Conservation (phyloP, 1,139 yeast genomes). For the Hyphopichia pseudoburtonii region DNA sequence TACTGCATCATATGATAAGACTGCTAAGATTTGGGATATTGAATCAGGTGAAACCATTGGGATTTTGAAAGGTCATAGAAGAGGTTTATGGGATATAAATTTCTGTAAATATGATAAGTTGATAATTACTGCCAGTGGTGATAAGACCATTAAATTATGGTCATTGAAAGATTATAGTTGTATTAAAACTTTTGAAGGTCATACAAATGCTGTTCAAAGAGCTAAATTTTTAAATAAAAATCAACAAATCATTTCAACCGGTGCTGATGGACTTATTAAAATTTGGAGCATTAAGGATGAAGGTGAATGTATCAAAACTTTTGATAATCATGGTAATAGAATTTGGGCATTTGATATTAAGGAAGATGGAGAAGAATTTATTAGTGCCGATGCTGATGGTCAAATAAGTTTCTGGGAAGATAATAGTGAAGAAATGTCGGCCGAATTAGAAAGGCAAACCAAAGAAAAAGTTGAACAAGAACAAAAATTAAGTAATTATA, state of each 20-base stretch:
- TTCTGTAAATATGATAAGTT: slow-evolving; percentile 80
- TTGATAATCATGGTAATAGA: slow-evolving; percentile 90
- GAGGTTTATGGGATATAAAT: slow-evolving; percentile 91
- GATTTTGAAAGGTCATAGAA: slow-evolving; percentile 80
- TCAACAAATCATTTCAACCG: slow-evolving; percentile 74
- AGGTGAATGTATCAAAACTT: slow-evolving; percentile 78
- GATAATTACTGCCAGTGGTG: slow-evolving; percentile 82
- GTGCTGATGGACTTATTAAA: slow-evolving; percentile 93
- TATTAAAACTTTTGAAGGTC: slow-evolving; percentile 86
- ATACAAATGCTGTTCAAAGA: slow-evolving; percentile 87
- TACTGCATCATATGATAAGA: slow-evolving; percentile 93
- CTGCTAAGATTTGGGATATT: slow-evolving; percentile 85
- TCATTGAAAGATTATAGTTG: slow-evolving; percentile 75
- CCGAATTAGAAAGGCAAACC: slow-evolving; percentile 50
- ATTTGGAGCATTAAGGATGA: slow-evolving; percentile 72
- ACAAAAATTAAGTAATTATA: slow-evolving; percentile 75
- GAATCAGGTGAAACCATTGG: slow-evolving; percentile 84
- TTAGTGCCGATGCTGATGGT: slow-evolving; percentile 95
- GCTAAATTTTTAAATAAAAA: slow-evolving; percentile 66
- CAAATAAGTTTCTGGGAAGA: slow-evolving; percentile 87
- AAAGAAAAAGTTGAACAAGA: slow-evolving; percentile 77
- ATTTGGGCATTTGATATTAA: slow-evolving; percentile 84
- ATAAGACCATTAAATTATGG: slow-evolving; percentile 89
- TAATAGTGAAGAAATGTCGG: slow-evolving; percentile 67
- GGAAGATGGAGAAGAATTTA: slow-evolving; percentile 65